phyloP scores from a whole-genome alignment of 78 protist genomes.

The Guillardia theta region DNA sequence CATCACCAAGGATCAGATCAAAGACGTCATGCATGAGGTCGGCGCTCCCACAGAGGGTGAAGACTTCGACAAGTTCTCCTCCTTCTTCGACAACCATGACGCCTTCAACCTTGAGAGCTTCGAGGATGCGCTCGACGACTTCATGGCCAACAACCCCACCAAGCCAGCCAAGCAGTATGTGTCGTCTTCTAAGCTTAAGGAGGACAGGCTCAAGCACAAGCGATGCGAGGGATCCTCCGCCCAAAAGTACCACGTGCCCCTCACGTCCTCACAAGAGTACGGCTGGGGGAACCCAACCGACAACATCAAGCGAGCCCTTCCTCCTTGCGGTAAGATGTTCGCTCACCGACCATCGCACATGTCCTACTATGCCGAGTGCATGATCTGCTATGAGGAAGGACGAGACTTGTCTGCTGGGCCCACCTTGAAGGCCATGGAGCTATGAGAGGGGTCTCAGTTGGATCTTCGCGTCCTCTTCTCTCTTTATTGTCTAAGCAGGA shows the following conservation, averaged over 20 bases:
- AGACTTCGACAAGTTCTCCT: background rate
- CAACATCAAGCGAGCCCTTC: background rate
- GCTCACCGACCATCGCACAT: background rate
- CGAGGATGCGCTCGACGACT: background rate
- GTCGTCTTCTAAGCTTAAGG: background rate
- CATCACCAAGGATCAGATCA: background rate
- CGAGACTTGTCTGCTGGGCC: background rate
- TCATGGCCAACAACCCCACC: background rate
- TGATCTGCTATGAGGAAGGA: background rate
- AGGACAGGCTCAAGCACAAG: background rate
- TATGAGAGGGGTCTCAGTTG: too few species aligned
- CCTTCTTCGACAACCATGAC: background rate
- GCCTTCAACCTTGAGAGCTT: background rate
- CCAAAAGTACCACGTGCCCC: background rate
- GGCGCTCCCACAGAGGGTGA: background rate
- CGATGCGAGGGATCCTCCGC: background rate
- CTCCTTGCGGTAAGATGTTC: background rate
- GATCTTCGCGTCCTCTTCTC: too few species aligned
- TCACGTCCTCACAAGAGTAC: background rate
- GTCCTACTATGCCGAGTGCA: background rate
- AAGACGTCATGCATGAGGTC: background rate
- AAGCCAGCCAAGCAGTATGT: background rate
- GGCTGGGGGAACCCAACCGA: background rate
- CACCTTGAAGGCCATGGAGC: constrained; percentile 15
- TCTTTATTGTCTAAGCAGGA: too few species aligned